Base-by-base conservation (phyloP, 306 rosid species). In the Prunus mongolica region DNA sequence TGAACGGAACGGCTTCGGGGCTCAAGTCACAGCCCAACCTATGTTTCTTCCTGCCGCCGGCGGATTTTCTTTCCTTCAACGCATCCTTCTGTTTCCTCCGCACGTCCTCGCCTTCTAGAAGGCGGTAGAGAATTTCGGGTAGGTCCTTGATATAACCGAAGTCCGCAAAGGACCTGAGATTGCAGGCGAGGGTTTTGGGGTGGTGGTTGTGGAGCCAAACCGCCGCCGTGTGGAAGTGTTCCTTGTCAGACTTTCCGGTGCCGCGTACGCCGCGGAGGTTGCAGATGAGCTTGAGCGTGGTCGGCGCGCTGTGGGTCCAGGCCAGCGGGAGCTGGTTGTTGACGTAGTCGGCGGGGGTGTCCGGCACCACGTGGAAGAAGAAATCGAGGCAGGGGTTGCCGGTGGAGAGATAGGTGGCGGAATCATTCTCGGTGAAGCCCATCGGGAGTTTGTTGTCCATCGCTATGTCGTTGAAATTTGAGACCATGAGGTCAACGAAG, bases 91-190 rank as follows among this genome's bases (percentile, higher is more conserved):
- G 93, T 0, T 2, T 32, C 16, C 19, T 0, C 6, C 95, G 75
- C 3, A 71, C 82, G 0, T 82, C 81, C 6, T 84, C 49, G 13
- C 94, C 92, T 56, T 87, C 83, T 0, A 89, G 77, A 24, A 87
- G 81, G 27, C 92, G 81, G 75, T 78, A 87, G 11, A 91, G 86
- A 60, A 91, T 80, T 75, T 91, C 92, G 2, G 89, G 94, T 24
- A 91, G 78, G 72, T 91, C 97, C 76, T 91, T 91, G 82, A 91
- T 83, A 82, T 83, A 88, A 0, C 97, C 96, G 65, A 92, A 92
- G 2, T 75, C 84, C 5, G 89, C 90, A 6, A 92, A 79, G 12
- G 90, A 76, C 16, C 83, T 73, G 28, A 90, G 58, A 46, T 90
- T 92, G 80, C 62, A 70, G 1, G 85, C 88, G 0, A 91, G 87